phyloP scores from a whole-genome alignment of 202 grass and related monocot species.

The Setaria viridis region DNA sequence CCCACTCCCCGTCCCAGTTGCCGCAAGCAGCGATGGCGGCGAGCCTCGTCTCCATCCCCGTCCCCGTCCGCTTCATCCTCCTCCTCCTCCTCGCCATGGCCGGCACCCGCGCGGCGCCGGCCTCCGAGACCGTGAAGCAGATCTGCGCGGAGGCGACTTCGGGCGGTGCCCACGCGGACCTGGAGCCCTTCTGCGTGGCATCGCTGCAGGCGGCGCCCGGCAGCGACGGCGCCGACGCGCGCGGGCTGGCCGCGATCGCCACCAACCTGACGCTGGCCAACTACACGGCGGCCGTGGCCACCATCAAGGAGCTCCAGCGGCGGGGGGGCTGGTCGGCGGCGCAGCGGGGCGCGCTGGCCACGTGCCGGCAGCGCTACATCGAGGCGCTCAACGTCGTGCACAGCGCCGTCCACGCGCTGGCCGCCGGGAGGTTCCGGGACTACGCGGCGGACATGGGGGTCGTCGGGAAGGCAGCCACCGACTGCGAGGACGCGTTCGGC shows the following conservation, averaged over 20 bases:
- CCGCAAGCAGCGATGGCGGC: slow-evolving; percentile 32
- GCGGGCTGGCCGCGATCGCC: slow-evolving; percentile 47
- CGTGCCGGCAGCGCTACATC: slow-evolving; percentile 51
- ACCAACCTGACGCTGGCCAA: slow-evolving; percentile 65
- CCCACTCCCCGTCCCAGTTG: too few species aligned
- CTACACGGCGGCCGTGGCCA: slow-evolving; percentile 56
- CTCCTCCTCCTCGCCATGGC: neutral
- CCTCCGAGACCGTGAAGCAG: slow-evolving; percentile 22
- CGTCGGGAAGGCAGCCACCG: slow-evolving; percentile 31
- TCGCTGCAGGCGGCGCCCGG: slow-evolving; percentile 46
- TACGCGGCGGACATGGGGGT: slow-evolving; percentile 48
- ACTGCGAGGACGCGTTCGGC: slow-evolving; percentile 49
- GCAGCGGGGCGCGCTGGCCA: slow-evolving; percentile 37
- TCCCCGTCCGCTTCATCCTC: neutral
- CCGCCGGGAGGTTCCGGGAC: neutral
- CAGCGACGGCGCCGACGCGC: slow-evolving; percentile 44
- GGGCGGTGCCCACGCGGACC: slow-evolving; percentile 8
- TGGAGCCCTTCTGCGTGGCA: slow-evolving; percentile 49
- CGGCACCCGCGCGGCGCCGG: neutral
- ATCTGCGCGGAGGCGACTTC: slow-evolving; percentile 49
- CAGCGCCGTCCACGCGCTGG: slow-evolving; percentile 58
- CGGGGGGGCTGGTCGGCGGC: slow-evolving; percentile 30
- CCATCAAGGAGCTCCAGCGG: slow-evolving; percentile 42
- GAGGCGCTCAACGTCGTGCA: slow-evolving; percentile 59
- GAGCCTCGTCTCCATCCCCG: neutral